Base-by-base conservation (phyloP, 228 moss, liverwort and hornwort genomes). In the Sphagnum magellanicum region DNA sequence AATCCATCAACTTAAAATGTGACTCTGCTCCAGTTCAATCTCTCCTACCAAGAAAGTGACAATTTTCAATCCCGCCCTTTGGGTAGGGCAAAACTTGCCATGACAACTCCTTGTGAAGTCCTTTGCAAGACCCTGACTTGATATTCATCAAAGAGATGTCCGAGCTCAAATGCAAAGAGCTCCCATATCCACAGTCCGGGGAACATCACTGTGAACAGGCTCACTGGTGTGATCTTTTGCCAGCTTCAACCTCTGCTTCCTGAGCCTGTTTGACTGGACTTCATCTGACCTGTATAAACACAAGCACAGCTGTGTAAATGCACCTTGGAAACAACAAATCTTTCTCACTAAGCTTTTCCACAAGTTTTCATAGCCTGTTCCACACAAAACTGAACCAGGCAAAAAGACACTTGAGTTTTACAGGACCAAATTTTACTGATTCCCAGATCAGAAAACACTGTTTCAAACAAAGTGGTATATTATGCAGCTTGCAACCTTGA, bases 121-220 rank as follows among this genome's bases (percentile, higher is more conserved):
- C 32, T 32, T 32, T 32, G 32, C 1, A 32, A 32, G 3, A 32
- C 32, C 32, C 32, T 32, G 32, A 32, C 32, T 32, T 32, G 32
- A 32, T 32, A 32, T 32, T 32, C 32, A 32, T 32, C 32, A 32
- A 32, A 32, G 32, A 32, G 32, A 32, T 32, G 2, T 3, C 32
- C 4, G n/a, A 10, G 46, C 10, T 81, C 74, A 91, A 73, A 94
- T 89, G 72, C 93, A 91, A 47, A 94, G 76, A 0, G 91, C 94
- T 64, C 94, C 94, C 84, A 94, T 80, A 67, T 94, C 78, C 6
- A 63, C 51, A 52, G 76, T 81, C 53, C 72, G 83, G 50, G 83
- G 66, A 64, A 63, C 16, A 48, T 76, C 70, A 65, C 79, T 53
- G n/a, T 68, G 12, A 55, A 55, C 9, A 55, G 55, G 12, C 55